phyloP scores from a whole-genome alignment of 202 grass and related monocot species.

The Saccharum hybrid region DNA sequence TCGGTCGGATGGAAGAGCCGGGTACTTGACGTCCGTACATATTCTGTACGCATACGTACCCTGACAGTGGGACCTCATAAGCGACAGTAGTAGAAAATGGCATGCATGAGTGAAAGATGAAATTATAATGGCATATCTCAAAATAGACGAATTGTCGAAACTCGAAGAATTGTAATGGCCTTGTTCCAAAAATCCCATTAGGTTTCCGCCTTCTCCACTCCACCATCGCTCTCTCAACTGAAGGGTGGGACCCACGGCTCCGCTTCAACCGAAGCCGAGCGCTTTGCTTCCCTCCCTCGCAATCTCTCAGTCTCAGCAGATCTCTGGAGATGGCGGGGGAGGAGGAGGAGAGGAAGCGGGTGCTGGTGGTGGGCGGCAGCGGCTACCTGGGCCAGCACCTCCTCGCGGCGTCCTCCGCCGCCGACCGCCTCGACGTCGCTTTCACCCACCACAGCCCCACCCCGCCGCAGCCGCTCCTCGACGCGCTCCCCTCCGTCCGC shows the following conservation, averaged over 20 bases:
- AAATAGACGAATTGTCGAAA: no score
- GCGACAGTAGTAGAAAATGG: no score
- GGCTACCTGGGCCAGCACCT: no score
- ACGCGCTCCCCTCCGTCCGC: conserved; percentile 59
- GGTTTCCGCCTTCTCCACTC: background rate
- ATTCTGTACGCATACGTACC: no score
- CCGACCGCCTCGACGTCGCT: conserved; percentile 48
- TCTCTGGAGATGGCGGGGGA: conserved; percentile 16
- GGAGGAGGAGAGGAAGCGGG: conserved; percentile 46
- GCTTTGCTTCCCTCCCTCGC: background rate
- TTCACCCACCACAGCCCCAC: conserved; percentile 73
- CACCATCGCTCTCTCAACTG: background rate
- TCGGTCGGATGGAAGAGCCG: no score
- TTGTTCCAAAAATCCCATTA: no score
- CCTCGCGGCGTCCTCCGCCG: no score
- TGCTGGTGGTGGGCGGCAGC: conserved; percentile 83
- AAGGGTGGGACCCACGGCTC: background rate
- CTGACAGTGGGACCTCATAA: no score
- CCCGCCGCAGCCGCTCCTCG: conserved; percentile 62
- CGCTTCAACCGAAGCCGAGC: background rate
- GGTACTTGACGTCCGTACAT: no score
- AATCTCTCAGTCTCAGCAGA: background rate
- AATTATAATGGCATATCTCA: no score
- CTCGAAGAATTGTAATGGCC: no score
- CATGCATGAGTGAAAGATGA: no score